Evolutionary conservation across 2,329 filamentous ascomycete species (phyloP).

Genomic region (Cytospora piceicola): DNA sequence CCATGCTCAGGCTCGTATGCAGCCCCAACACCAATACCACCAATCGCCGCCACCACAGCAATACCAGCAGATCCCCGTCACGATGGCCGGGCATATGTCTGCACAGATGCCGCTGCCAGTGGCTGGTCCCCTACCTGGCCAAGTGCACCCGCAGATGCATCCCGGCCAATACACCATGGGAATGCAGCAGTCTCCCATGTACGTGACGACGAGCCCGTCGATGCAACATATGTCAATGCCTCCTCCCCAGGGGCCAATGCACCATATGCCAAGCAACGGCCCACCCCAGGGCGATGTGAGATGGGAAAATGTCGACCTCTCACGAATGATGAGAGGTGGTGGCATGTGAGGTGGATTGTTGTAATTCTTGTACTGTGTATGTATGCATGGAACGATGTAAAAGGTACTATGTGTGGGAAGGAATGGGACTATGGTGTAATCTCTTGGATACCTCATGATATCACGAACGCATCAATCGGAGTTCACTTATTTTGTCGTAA

Average conservation of each 20-base stretch:
- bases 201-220: slow-evolving; percentile 36
- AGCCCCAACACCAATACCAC: slow-evolving; percentile 22
- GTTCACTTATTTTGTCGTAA: background rate
- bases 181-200: slow-evolving; percentile 24
- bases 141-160: slow-evolving; percentile 26
- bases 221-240: slow-evolving; percentile 39
- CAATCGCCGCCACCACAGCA: slow-evolving; percentile 20
- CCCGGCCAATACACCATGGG: slow-evolving; percentile 21
- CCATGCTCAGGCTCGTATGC: slow-evolving; percentile 22
- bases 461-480: slow-evolving; percentile 28
- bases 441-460: slow-evolving; percentile 26
- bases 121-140: slow-evolving; percentile 17
- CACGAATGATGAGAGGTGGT: slow-evolving; percentile 46
- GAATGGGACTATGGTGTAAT: background rate
- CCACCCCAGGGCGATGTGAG: slow-evolving; percentile 39
- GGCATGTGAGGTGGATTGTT: slow-evolving; percentile 28
- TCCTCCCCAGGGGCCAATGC: slow-evolving; percentile 34
- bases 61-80: slow-evolving; percentile 23
- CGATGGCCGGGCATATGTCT: slow-evolving; percentile 19
- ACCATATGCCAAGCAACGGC: slow-evolving; percentile 29
- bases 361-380: background rate
- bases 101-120: slow-evolving; percentile 23
- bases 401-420: background rate
- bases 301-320: slow-evolving; percentile 52
- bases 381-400: background rate